Percentiles rank a stretch among this genome's conserved stretches.
Evolutionary conservation across 176 grass and related monocot genomes (phyloP).

Genomic region (Ensete ventricosum): DNA sequence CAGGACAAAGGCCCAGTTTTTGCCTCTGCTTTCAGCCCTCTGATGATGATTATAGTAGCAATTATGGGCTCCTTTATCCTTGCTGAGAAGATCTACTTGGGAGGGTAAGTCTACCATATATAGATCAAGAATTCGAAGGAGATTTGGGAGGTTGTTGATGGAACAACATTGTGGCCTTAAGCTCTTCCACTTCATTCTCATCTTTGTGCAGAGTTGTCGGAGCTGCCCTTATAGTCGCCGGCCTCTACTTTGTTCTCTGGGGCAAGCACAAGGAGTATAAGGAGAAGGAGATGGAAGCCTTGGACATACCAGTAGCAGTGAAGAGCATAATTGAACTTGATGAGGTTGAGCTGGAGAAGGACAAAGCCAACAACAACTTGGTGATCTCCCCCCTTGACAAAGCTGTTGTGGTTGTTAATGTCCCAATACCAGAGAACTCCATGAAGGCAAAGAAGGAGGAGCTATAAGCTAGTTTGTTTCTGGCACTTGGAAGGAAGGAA

Average conservation of each 20-base stretch:
- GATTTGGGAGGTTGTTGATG: no score
- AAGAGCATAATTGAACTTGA: slow-evolving; percentile 58
- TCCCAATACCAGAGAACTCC: slow-evolving; percentile 30
- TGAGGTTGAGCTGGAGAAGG: slow-evolving; percentile 70
- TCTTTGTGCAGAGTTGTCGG: slow-evolving; percentile 56
- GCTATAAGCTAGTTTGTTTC: not conserved
- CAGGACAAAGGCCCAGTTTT: slow-evolving; percentile 76
- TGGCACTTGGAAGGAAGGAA: slow-evolving; percentile 13
- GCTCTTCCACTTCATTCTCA: not conserved
- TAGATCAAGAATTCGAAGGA: not conserved
- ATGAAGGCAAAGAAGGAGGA: slow-evolving; percentile 46
- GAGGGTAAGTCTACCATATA: slow-evolving; percentile 39
- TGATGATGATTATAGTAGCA: slow-evolving; percentile 98
- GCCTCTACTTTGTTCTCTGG: slow-evolving; percentile 92
- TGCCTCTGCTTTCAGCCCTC: slow-evolving; percentile 92
- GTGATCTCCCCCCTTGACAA: slow-evolving; percentile 18
- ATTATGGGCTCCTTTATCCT: slow-evolving; percentile 99
- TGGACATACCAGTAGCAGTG: slow-evolving; percentile 54
- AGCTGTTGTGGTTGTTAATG: slow-evolving; percentile 18
- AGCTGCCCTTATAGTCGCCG: slow-evolving; percentile 59
- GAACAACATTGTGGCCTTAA: not conserved
- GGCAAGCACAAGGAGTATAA: slow-evolving; percentile 84
- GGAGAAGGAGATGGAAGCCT: slow-evolving; percentile 48
- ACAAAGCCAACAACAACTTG: slow-evolving; percentile 50
- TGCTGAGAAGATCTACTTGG: slow-evolving; percentile 88